Evolutionary conservation across 2,329 filamentous ascomycete species (phyloP), one percentile per base, ranked within the genome.

Genomic region (Aspergillus sp.): DNA sequence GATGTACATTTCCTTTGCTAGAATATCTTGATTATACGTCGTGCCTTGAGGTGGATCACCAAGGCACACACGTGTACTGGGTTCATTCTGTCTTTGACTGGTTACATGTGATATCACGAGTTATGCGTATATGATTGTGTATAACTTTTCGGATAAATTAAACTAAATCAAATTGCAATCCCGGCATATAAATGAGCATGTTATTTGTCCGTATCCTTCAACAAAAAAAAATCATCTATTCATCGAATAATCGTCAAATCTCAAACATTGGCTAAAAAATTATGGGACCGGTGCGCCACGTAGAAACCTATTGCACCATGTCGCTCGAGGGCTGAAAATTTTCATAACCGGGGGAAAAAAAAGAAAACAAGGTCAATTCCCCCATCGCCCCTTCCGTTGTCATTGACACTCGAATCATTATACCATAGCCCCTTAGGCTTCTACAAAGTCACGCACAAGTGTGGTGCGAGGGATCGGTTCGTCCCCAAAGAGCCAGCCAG

Each of bases 401-500:
- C 26, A 29, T 29, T 29, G 26, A 29, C 26, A 9, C 7, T 29
- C 26, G 7, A 29, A 29, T 29, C 32, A 36, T 36, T 12, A 16
- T 14, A 7, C 32, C 32, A 36, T 36, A n/a, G 14, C 14, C 4
- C 14, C n/a, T 14, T 42, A 42, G 16, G 36, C 36, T 42, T 42
- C 36, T 42, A 42, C 36, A n/a, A 42, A 42, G 14, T 42, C 36
- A 5, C 36, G 36, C 16, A 6, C 14, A n/a, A 6, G 14, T 42
- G 14, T 14, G 6, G 36, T n/a, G 16, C 36, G 36, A 16, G 36
- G 36, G 5, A 31, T 49, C 7, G 55, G 26, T n/a, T 62, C 57
- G 49, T 90, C 90, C 20, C 92, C 91, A 80, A 97, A 96, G 52
- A 98, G 78, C 76, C 91, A 88, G 6, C 91, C 92, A 3, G 94